These are phyloP conservation scores for Myxozyma lipomycoides DNA, from an alignment of 805 yeast species.

Conservation along the genomic window DNA sequence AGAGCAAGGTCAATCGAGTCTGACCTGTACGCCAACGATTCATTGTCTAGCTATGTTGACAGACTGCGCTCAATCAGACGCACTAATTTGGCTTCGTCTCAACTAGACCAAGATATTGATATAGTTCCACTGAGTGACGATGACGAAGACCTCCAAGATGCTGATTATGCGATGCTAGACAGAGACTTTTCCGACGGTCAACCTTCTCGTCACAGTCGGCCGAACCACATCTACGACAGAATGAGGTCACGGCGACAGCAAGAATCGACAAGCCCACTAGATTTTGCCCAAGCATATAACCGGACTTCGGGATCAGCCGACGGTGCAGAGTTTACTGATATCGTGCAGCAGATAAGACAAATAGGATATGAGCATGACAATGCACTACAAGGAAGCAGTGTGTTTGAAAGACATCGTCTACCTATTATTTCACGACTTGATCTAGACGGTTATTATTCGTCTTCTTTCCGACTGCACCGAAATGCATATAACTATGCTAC, in stretches of 20 bases:
- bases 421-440: slow-evolving; percentile 16
- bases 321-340: slow-evolving; percentile 3
- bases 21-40: slow-evolving; percentile 14
- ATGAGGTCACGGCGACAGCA: not conserved
- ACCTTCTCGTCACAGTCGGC: not conserved
- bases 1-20: slow-evolving; percentile 6
- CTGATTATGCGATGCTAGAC: not conserved
- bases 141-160: slow-evolving; percentile 3
- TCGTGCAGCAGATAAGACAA: slow-evolving; percentile 19
- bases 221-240: not conserved
- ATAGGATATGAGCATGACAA: slow-evolving; percentile 17
- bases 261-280: too few species aligned
- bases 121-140: not conserved
- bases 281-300: too few species aligned
- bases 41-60: slow-evolving; percentile 18
- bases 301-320: not conserved
- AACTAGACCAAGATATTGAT: not conserved
- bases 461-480: slow-evolving; percentile 16
- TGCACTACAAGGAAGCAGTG: slow-evolving; percentile 2
- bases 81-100: not conserved
- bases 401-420: not conserved
- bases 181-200: not conserved
- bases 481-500: too few species aligned
- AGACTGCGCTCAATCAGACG: slow-evolving; percentile 26
- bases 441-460: slow-evolving; percentile 21